phyloP scores from a whole-genome alignment of 1,139 yeast species.

The Pichia cactophila region DNA sequence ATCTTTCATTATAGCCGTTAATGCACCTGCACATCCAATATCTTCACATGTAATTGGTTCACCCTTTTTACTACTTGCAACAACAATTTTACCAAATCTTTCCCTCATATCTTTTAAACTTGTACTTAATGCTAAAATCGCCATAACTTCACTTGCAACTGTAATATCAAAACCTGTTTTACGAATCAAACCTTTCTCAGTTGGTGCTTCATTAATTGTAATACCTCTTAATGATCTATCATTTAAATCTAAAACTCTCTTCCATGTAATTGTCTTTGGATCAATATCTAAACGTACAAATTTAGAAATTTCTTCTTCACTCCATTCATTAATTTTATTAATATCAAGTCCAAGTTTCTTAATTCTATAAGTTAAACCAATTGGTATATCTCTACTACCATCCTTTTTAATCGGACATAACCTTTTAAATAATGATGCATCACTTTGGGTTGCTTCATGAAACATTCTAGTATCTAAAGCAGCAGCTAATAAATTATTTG shows the following conservation, averaged over 20 bases:
- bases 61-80: constrained; percentile 75
- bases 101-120: constrained; percentile 81
- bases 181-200: constrained; percentile 87
- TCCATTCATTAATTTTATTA: constrained; percentile 75
- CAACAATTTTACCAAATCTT: constrained; percentile 85
- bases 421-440: constrained; percentile 78
- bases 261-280: constrained; percentile 91
- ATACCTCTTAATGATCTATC: constrained; percentile 90
- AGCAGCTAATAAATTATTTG: constrained; percentile 92
- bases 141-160: constrained; percentile 98
- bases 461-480: constrained; percentile 97
- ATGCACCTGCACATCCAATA: constrained; percentile 94
- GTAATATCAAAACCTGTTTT: constrained; percentile 94
- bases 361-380: constrained; percentile 72
- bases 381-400: constrained; percentile 71
- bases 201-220: constrained; percentile 88
- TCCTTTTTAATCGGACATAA: constrained; percentile 76
- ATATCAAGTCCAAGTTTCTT: constrained; percentile 73
- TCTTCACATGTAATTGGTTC: constrained; percentile 95
- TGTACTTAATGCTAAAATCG: constrained; percentile 84
- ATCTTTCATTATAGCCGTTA: constrained; percentile 91
- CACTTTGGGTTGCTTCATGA: constrained; percentile 92
- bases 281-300: constrained; percentile 89
- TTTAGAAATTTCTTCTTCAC: constrained; percentile 64
- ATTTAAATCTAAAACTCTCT: constrained; percentile 93